These are phyloP conservation scores for Neonectria sp. DNA, from an alignment of 2,329 filamentous ascomycete species.

Conservation along the genomic window DNA sequence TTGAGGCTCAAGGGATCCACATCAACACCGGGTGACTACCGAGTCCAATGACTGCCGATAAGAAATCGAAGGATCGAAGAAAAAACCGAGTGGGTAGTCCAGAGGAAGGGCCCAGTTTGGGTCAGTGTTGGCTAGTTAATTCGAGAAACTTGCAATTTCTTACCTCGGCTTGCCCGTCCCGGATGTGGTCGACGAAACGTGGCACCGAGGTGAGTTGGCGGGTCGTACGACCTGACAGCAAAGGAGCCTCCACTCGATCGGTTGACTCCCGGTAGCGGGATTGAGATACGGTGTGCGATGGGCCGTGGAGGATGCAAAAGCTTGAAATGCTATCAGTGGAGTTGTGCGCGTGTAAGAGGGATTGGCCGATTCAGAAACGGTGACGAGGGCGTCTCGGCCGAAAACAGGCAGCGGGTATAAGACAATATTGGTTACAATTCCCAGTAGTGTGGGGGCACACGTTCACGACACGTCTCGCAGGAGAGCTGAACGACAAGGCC, in stretches of 20 bases:
- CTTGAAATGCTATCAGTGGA: not conserved
- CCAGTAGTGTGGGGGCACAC: slow-evolving; percentile 15
- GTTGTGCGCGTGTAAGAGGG: slow-evolving; percentile 3
- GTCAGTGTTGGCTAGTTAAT: slow-evolving; percentile 4
- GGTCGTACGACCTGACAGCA: not conserved
- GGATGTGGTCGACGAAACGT: no score
- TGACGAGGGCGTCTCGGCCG: slow-evolving; percentile 22
- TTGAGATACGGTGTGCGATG: not conserved
- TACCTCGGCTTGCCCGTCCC: no score
- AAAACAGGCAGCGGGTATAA: slow-evolving; percentile 21
- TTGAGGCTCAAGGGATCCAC: slow-evolving; percentile 30
- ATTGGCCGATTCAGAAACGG: not conserved
- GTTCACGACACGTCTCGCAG: not conserved
- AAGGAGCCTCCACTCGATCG: not conserved
- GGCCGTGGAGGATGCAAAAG: not conserved
- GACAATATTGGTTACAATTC: slow-evolving; percentile 11
- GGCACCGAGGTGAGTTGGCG: slow-evolving; percentile 8
- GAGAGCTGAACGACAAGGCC: slow-evolving; percentile 6
- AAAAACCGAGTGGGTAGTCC: slow-evolving; percentile 2
- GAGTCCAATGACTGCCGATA: slow-evolving; percentile 25
- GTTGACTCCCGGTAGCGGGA: not conserved
- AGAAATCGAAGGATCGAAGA: slow-evolving; percentile 2
- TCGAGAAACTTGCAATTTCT: slow-evolving; percentile 7
- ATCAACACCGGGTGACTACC: slow-evolving; percentile 23
- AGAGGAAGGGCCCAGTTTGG: not conserved